Conservation (phyloP, 2,329 filamentous ascomycete genomes). For the Paraphoma chrysanthemicola region DNA sequence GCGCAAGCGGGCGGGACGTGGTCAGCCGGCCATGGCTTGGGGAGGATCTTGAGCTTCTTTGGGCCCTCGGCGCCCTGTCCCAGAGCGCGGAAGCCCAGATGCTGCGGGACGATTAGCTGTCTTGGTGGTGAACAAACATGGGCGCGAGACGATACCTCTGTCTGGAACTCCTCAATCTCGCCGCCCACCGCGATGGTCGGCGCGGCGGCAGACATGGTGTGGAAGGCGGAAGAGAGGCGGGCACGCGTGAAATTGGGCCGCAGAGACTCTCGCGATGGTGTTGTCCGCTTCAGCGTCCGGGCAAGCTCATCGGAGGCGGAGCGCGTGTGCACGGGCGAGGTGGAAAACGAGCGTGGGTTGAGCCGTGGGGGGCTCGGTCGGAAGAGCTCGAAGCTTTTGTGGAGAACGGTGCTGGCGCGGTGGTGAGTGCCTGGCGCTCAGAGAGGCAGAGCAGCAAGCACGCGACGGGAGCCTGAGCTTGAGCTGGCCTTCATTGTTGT, state of each 20-base stretch:
- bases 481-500: slow-evolving; percentile 16
- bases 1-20: slow-evolving; percentile 76
- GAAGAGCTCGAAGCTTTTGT: slow-evolving; percentile 32
- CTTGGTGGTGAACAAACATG: neutral
- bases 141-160: slow-evolving; percentile 66
- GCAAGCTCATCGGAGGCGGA: slow-evolving; percentile 36
- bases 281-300: slow-evolving; percentile 27
- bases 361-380: slow-evolving; percentile 30
- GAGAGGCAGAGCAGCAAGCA: slow-evolving; percentile 27
- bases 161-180: slow-evolving; percentile 79
- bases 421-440: slow-evolving; percentile 25
- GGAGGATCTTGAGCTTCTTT: slow-evolving; percentile 77
- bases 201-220: slow-evolving; percentile 52
- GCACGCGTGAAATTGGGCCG: slow-evolving; percentile 31
- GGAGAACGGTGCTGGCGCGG: slow-evolving; percentile 22
- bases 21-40: slow-evolving; percentile 72
- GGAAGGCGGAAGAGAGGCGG: slow-evolving; percentile 70
- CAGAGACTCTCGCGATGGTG: slow-evolving; percentile 33
- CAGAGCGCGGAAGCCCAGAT: slow-evolving; percentile 77
- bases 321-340: slow-evolving; percentile 20
- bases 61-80: slow-evolving; percentile 69
- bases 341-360: slow-evolving; percentile 30
- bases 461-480: slow-evolving; percentile 9
- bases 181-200: slow-evolving; percentile 62
- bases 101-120: slow-evolving; percentile 49